Evolutionary conservation across 2,329 filamentous ascomycete species (phyloP).

Genomic region (Aspergillus sp.): DNA sequence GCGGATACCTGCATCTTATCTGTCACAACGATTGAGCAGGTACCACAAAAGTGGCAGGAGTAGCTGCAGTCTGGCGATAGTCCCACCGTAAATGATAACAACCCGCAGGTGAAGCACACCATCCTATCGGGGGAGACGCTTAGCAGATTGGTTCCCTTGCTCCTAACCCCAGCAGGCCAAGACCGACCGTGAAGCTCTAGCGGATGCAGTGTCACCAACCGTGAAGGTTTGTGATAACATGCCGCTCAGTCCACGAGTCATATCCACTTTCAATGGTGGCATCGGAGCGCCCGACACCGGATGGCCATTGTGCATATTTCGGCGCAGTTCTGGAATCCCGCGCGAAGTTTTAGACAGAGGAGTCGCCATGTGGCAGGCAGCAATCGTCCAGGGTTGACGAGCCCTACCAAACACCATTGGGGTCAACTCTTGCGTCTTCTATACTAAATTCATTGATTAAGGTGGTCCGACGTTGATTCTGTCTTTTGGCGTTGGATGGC

Average conservation of each 20-base stretch:
- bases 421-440: neutral
- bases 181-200: slow-evolving; percentile 1
- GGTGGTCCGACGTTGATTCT: neutral
- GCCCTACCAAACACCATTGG: neutral
- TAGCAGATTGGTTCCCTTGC: neutral
- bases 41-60: neutral
- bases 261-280: neutral
- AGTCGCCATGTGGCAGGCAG: neutral
- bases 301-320: neutral
- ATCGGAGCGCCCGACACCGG: neutral
- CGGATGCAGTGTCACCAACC: slow-evolving; percentile 1
- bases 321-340: neutral
- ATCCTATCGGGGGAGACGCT: neutral
- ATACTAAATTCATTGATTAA: neutral
- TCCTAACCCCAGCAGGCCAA: neutral
- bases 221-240: slow-evolving; percentile 1
- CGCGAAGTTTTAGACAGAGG: neutral
- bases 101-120: slow-evolving; percentile 4
- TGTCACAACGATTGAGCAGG: neutral
- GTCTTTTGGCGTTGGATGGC: neutral
- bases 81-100: slow-evolving; percentile 7
- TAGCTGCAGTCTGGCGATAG: neutral
- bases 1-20: slow-evolving; percentile 4
- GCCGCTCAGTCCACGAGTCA: neutral
- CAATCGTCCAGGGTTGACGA: neutral